These are phyloP conservation scores for Wickerhamiella domercqiae DNA, from an alignment of 805 yeast species.

Conservation along the genomic window DNA sequence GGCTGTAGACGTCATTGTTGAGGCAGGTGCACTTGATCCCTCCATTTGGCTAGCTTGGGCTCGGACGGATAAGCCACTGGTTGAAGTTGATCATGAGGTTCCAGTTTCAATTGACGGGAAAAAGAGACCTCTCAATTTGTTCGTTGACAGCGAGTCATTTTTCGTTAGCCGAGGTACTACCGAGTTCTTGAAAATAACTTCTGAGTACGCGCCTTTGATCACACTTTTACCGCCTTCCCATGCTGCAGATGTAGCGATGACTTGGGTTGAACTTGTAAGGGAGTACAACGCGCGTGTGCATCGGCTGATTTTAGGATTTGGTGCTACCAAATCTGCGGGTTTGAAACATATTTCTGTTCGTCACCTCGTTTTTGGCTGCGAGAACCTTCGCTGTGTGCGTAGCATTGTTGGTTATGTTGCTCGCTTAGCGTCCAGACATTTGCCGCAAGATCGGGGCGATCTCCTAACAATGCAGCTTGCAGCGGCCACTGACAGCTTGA, in stretches of 20 bases:
- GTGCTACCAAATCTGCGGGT: constrained; percentile 58
- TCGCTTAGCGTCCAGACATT: constrained; percentile 22
- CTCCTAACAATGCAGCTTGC: constrained; percentile 25
- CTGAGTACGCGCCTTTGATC: constrained; percentile 41
- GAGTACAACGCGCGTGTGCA: constrained; percentile 39
- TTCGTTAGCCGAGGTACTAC: constrained; percentile 41
- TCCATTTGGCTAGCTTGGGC: constrained; percentile 28
- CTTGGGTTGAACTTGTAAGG: constrained; percentile 32
- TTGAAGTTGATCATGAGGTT: neutral
- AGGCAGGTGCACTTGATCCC: constrained; percentile 33
- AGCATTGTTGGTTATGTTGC: constrained; percentile 26
- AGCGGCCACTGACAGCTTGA: constrained; percentile 29
- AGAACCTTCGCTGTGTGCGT: constrained; percentile 39
- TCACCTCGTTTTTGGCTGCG: constrained; percentile 53
- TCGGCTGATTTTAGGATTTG: constrained; percentile 54
- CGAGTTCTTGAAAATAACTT: constrained; percentile 28
- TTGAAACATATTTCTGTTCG: constrained; percentile 58
- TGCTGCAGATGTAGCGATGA: constrained; percentile 16
- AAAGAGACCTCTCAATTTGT: constrained; percentile 14
- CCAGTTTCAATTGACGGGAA: neutral
- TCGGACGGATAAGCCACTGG: neutral
- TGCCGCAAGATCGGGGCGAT: constrained; percentile 18
- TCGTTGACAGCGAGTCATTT: constrained; percentile 40
- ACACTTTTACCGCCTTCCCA: constrained; percentile 36
- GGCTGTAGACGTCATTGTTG: constrained; percentile 35